phyloP scores from a whole-genome alignment of 805 yeast species.

The Starmerella cellae region DNA sequence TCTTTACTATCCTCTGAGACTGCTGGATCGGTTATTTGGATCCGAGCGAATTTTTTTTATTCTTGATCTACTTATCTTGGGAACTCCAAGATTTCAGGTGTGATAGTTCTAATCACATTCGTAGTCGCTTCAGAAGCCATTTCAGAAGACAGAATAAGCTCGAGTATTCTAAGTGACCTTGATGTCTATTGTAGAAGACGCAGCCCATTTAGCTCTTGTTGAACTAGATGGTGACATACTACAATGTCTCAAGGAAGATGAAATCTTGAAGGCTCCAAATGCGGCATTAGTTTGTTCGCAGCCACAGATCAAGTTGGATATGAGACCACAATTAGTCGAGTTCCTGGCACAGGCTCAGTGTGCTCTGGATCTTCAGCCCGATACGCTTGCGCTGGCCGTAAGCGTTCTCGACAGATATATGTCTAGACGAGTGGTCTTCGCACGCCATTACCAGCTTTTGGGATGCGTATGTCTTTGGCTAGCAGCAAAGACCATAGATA shows the following conservation, averaged over 20 bases:
- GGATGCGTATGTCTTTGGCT: constrained; percentile 90
- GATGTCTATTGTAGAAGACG: constrained; percentile 12
- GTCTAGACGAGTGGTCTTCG: constrained; percentile 68
- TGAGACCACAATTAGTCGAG: constrained; percentile 65
- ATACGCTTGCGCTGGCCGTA: constrained; percentile 53
- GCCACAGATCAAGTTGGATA: constrained; percentile 66
- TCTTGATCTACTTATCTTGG: not conserved
- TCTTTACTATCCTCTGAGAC: not conserved
- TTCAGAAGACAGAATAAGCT: no score
- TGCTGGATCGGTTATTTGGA: not conserved
- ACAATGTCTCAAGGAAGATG: constrained; percentile 8
- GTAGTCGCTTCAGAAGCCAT: no score
- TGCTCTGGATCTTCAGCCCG: constrained; percentile 50
- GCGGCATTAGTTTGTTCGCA: constrained; percentile 63
- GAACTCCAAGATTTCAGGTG: no score
- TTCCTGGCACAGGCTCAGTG: constrained; percentile 56
- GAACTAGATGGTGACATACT: constrained; percentile 20
- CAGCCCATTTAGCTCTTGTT: constrained; percentile 19
- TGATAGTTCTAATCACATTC: no score
- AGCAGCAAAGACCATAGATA: constrained; percentile 71
- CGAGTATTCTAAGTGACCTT: no score
- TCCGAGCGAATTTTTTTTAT: not conserved
- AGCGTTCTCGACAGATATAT: constrained; percentile 83
- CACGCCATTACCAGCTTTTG: constrained; percentile 79
- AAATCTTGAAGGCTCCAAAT: constrained; percentile 33